Evolutionary conservation across 305 asterid genomes (phyloP).

Genomic region (Galium porrigens): DNA sequence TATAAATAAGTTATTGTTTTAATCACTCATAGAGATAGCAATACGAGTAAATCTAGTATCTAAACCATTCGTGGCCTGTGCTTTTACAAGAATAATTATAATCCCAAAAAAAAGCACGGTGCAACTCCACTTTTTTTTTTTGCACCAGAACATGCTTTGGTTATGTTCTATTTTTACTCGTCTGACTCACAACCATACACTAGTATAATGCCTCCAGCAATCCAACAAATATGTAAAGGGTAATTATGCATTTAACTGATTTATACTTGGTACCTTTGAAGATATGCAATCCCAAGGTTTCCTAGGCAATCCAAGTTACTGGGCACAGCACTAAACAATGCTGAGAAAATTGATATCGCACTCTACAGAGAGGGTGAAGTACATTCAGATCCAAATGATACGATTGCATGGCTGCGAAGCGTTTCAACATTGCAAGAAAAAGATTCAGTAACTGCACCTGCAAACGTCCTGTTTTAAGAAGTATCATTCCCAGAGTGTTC

Average conservation of each 20-base stretch:
- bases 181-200: neutral
- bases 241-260: neutral
- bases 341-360: conserved; percentile 69
- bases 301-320: conserved; percentile 83
- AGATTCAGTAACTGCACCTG: conserved; percentile 39
- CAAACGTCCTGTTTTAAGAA: conserved; percentile 71
- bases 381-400: conserved; percentile 12
- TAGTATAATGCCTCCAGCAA: neutral
- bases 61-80: neutral
- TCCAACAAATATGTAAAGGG: no score
- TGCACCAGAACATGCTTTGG: neutral
- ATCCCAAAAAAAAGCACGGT: neutral
- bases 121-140: neutral
- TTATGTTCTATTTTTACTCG: neutral
- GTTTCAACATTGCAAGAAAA: conserved; percentile 1
- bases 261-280: conserved; percentile 48
- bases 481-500: conserved; percentile 72
- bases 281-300: conserved; percentile 78
- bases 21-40: neutral
- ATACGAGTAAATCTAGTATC: neutral
- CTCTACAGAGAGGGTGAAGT: conserved; percentile 36
- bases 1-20: neutral
- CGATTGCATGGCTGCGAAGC: neutral
- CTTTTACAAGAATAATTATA: neutral
- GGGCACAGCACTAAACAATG: conserved; percentile 67